phyloP scores from a whole-genome alignment of 371 early-diverging fungal species.

The Phascolomyces articulosus region DNA sequence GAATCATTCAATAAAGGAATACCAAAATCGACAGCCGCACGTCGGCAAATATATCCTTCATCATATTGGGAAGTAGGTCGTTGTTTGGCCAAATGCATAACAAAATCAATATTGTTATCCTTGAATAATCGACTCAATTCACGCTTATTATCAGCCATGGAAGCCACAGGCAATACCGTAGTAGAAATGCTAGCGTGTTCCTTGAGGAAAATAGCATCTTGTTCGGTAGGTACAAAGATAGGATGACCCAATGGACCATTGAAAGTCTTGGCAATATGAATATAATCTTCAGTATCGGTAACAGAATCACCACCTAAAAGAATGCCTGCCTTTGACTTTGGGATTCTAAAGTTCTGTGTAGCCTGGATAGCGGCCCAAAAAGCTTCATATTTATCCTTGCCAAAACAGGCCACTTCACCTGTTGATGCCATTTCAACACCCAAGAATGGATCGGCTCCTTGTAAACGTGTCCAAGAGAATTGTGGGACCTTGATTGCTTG shows the following conservation, averaged over 20 bases:
- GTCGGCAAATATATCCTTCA: conserved; percentile 78
- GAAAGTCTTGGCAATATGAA: conserved; percentile 67
- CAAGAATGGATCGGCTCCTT: conserved; percentile 93
- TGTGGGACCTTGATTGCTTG: conserved; percentile 92
- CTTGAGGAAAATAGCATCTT: conserved; percentile 54
- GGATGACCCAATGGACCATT: conserved; percentile 64
- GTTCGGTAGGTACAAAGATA: conserved; percentile 69
- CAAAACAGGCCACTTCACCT: conserved; percentile 97
- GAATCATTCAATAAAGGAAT: conserved; percentile 87
- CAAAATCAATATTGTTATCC: conserved; percentile 71
- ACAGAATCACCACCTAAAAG: conserved; percentile 75
- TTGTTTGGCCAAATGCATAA: conserved; percentile 75
- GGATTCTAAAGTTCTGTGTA: conserved; percentile 85
- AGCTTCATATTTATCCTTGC: conserved; percentile 85
- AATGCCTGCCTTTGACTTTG: conserved; percentile 64
- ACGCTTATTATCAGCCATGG: conserved; percentile 49
- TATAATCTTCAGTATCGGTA: conserved; percentile 69
- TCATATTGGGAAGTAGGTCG: conserved; percentile 66
- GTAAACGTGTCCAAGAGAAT: conserved; percentile 92
- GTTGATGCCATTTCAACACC: conserved; percentile 98
- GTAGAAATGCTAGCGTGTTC: conserved; percentile 41
- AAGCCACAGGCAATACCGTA: conserved; percentile 53
- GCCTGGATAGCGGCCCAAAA: conserved; percentile 80
- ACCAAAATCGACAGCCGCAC: conserved; percentile 88
- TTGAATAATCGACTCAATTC: conserved; percentile 61